Percentiles rank a stretch among this genome's conserved stretches.
These are phyloP conservation scores for Neurospora sp. DNA, from an alignment of 495 filamentous ascomycete species.

Conservation along the genomic window DNA sequence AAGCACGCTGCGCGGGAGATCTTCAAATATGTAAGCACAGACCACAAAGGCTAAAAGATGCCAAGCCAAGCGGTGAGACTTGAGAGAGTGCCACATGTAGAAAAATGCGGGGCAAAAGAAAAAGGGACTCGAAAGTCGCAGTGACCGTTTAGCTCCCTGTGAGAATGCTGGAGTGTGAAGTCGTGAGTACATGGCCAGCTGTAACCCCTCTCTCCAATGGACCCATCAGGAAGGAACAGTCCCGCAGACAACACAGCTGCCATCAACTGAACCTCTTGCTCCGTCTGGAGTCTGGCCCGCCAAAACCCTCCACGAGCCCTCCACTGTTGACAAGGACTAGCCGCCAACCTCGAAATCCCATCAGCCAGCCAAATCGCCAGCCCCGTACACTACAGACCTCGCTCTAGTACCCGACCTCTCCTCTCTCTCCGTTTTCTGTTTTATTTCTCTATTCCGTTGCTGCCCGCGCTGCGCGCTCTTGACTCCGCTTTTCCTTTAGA, in stretches of 20 bases:
- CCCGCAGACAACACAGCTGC: not conserved
- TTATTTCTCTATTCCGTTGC: not conserved
- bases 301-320: not conserved
- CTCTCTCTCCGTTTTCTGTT: conserved; percentile 6
- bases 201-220: conserved; percentile 2
- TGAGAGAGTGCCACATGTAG: conserved; percentile 1
- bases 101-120: conserved; percentile 4
- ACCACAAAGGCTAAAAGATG: not conserved
- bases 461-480: conserved; percentile 13
- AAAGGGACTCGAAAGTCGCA: not conserved
- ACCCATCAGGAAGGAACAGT: conserved; percentile 6
- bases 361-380: not conserved
- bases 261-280: conserved; percentile 8
- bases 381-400: not conserved
- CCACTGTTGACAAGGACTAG: not conserved
- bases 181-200: not conserved
- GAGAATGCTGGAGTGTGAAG: not conserved
- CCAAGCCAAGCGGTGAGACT: conserved; percentile 9
- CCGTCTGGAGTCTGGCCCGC: not conserved
- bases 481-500: conserved; percentile 2
- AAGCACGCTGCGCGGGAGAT: not conserved
- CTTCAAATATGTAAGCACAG: not conserved
- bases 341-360: not conserved
- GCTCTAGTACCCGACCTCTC: not conserved
- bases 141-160: not conserved